Percentiles rank a stretch among this genome's conserved stretches.
Evolutionary conservation across 768 basidiomycete genomes (phyloP).

Genomic region (Gloeophyllum trabeum): DNA sequence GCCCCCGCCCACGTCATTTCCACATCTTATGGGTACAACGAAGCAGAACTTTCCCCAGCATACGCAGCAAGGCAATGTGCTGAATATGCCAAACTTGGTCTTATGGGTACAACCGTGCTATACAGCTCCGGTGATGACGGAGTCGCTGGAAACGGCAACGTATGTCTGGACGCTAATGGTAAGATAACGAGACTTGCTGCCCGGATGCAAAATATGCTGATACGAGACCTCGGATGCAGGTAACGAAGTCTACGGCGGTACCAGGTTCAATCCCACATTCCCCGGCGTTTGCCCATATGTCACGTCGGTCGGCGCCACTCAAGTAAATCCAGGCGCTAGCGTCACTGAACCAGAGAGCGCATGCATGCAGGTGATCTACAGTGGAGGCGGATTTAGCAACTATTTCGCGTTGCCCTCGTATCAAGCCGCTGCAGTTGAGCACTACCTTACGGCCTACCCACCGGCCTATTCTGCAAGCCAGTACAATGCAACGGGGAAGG

Average conservation of each 20-base stretch:
- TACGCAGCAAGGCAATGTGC: constrained; percentile 29
- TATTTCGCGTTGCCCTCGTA: constrained; percentile 11
- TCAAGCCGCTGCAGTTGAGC: constrained; percentile 10
- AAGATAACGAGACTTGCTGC: not conserved
- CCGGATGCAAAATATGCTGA: not conserved
- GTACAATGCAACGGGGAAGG: constrained; percentile 11
- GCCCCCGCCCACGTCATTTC: constrained; percentile 26
- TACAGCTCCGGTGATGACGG: constrained; percentile 8
- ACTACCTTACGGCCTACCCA: constrained; percentile 12
- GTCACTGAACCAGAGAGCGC: constrained; percentile 12
- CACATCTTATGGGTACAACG: constrained; percentile 27
- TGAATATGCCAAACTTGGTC: constrained; percentile 34
- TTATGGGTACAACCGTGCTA: constrained; percentile 22
- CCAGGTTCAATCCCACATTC: constrained; percentile 18
- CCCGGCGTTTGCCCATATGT: constrained; percentile 16
- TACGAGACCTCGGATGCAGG: constrained; percentile 1
- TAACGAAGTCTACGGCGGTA: constrained; percentile 5
- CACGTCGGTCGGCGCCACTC: constrained; percentile 18
- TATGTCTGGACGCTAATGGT: not conserved
- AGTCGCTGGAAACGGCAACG: not conserved
- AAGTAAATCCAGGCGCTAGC: constrained; percentile 4
- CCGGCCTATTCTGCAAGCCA: constrained; percentile 11
- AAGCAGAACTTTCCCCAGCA: constrained; percentile 20
- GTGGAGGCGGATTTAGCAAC: not conserved
- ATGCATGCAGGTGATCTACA: constrained; percentile 13